Percentiles rank a stretch among this genome's conserved stretches.
Evolutionary conservation across 2,329 filamentous ascomycete species (phyloP).

Genomic region (Trichoderma sp.): DNA sequence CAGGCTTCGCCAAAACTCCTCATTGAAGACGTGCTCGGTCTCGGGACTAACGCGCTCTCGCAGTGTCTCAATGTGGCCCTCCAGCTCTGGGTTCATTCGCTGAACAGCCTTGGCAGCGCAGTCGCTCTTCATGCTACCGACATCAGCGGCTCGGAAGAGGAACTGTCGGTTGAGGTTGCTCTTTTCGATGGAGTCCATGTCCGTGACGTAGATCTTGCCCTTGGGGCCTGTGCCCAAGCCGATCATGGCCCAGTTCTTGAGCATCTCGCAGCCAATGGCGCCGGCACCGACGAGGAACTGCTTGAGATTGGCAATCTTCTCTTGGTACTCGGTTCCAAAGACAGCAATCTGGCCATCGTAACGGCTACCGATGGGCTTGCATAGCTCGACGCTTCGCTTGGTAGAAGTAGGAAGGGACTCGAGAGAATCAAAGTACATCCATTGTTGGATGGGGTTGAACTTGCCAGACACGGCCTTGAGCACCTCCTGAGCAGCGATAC

Average conservation of each 20-base stretch:
- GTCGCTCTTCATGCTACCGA: conserved; percentile 95
- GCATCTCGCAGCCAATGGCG: conserved; percentile 97
- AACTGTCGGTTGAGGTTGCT: conserved; percentile 98
- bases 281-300: conserved; percentile 95
- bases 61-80: conserved; percentile 78
- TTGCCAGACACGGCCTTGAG: conserved; percentile 97
- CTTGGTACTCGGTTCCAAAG: conserved; percentile 88
- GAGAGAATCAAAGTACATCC: conserved; percentile 97
- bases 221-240: conserved; percentile 84
- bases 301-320: conserved; percentile 85
- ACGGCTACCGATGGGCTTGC: conserved; percentile 77
- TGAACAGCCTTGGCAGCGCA: conserved; percentile 86
- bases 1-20: conserved; percentile 81
- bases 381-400: conserved; percentile 77
- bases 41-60: conserved; percentile 89
- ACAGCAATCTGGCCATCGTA: conserved; percentile 98
- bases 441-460: conserved; percentile 93
- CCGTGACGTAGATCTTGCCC: conserved; percentile 87
- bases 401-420: conserved; percentile 81
- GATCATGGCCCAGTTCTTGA: conserved; percentile 99
- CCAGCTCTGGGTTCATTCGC: conserved; percentile 90
- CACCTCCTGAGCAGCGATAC: conserved; percentile 88
- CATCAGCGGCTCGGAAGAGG: conserved; percentile 88
- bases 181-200: conserved; percentile 98
- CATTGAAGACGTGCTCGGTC: conserved; percentile 92